Conservation (phyloP, 495 filamentous ascomycete genomes). For the Trichoderma erinaceum region DNA sequence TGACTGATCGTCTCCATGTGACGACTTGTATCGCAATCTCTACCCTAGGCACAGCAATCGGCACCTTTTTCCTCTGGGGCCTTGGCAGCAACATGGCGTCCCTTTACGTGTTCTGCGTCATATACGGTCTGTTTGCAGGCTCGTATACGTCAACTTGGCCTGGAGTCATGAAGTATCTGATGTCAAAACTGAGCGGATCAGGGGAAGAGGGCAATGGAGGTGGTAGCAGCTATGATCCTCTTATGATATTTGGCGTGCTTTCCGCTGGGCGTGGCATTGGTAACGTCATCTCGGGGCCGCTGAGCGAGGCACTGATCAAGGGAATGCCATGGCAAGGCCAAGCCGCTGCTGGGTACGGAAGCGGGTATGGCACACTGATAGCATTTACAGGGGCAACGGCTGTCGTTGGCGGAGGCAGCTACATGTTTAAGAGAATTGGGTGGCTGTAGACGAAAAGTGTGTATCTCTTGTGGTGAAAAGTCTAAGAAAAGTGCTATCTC, state of each 20-base stretch:
- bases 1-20: conserved; percentile 57
- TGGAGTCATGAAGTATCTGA: conserved; percentile 52
- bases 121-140: conserved; percentile 59
- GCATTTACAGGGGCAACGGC: conserved; percentile 52
- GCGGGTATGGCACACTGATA: conserved; percentile 50
- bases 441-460: conserved; percentile 26
- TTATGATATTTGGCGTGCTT: conserved; percentile 56
- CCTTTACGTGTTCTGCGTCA: conserved; percentile 58
- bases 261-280: conserved; percentile 62
- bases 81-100: conserved; percentile 47
- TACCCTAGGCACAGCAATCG: conserved; percentile 48
- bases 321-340: conserved; percentile 31
- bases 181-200: conserved; percentile 27
- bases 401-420: conserved; percentile 43
- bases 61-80: conserved; percentile 65
- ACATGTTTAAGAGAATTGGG: conserved; percentile 38
- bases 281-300: conserved; percentile 53
- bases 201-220: conserved; percentile 1
- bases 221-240: conserved; percentile 24
- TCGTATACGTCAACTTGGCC: conserved; percentile 51
- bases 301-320: conserved; percentile 51
- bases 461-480: too few relatives aligned
- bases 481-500: too few relatives aligned
- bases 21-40: conserved; percentile 54
- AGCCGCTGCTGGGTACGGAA: conserved; percentile 38